Conservation (phyloP, 805 yeast genomes). For the Monosporozyma siamensis region DNA sequence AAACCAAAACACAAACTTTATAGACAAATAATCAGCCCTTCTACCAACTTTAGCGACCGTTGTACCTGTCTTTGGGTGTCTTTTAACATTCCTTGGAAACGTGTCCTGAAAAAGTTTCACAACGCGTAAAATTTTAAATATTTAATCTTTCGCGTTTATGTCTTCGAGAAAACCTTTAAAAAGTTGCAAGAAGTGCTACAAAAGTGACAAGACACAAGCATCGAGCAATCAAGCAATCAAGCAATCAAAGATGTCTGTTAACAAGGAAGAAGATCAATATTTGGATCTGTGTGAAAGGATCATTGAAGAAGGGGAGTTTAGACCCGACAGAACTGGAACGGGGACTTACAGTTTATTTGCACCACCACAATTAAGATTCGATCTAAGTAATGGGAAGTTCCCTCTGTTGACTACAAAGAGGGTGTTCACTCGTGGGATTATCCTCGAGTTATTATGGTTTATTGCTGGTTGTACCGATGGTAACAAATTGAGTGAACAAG, state of each 20-base stretch:
- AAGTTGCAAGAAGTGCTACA: no score
- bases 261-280: constrained; percentile 70
- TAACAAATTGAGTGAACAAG: constrained; percentile 62
- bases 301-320: constrained; percentile 73
- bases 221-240: neutral
- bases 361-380: constrained; percentile 90
- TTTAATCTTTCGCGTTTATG: no score
- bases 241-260: neutral
- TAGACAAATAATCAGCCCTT: no score
- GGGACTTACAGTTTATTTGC: constrained; percentile 89
- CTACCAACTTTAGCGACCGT: no score
- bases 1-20: no score
- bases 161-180: no score
- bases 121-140: neutral
- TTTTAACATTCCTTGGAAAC: no score
- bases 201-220: no score
- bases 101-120: neutral
- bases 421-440: constrained; percentile 81
- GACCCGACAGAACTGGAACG: constrained; percentile 97
- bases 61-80: no score
- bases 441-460: constrained; percentile 90
- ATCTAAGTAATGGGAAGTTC: constrained; percentile 57
- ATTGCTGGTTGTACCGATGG: constrained; percentile 86
- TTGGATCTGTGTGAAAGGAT: constrained; percentile 71
- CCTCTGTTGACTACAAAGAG: constrained; percentile 90